phyloP scores from a whole-genome alignment of 768 basidiomycete genomes.

The Hysterangium stoloniferum region DNA sequence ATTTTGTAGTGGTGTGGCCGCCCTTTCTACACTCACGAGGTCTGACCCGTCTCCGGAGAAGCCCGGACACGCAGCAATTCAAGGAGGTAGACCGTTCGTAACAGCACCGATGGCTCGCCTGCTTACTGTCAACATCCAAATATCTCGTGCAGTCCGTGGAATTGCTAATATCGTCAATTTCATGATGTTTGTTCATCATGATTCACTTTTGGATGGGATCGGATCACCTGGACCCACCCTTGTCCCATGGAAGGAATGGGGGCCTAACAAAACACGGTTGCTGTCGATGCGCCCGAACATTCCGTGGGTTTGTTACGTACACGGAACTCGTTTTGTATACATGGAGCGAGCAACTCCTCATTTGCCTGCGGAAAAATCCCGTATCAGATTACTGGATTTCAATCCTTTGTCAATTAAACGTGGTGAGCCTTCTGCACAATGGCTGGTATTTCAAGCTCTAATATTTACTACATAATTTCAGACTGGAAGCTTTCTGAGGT shows the following conservation, averaged over 20 bases:
- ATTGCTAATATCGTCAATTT: slow-evolving; percentile 23
- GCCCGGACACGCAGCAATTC: neutral
- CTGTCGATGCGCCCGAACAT: slow-evolving; percentile 23
- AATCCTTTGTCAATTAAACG: neutral
- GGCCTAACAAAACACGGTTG: slow-evolving; percentile 39
- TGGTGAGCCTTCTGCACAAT: neutral
- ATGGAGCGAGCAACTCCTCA: slow-evolving; percentile 13
- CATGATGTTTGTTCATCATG: slow-evolving; percentile 37
- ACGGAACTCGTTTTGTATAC: slow-evolving; percentile 37
- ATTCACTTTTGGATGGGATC: slow-evolving; percentile 26
- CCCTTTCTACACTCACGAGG: neutral
- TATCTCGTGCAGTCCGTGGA: slow-evolving; percentile 26
- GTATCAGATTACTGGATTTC: slow-evolving; percentile 39
- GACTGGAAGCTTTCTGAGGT: slow-evolving; percentile 16
- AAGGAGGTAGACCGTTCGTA: neutral
- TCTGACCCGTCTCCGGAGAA: slow-evolving; percentile 2
- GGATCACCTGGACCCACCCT: slow-evolving; percentile 14
- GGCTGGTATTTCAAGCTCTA: neutral
- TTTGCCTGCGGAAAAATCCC: slow-evolving; percentile 22
- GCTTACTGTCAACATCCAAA: neutral
- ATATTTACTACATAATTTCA: neutral
- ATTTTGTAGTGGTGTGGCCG: neutral
- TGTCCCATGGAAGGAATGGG: slow-evolving; percentile 48
- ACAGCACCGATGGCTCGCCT: neutral
- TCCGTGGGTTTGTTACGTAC: slow-evolving; percentile 53